Percentiles rank a stretch among this genome's conserved stretches.
Conservation (phyloP, 306 rosid genomes). For the Echinosophora koreensis region DNA sequence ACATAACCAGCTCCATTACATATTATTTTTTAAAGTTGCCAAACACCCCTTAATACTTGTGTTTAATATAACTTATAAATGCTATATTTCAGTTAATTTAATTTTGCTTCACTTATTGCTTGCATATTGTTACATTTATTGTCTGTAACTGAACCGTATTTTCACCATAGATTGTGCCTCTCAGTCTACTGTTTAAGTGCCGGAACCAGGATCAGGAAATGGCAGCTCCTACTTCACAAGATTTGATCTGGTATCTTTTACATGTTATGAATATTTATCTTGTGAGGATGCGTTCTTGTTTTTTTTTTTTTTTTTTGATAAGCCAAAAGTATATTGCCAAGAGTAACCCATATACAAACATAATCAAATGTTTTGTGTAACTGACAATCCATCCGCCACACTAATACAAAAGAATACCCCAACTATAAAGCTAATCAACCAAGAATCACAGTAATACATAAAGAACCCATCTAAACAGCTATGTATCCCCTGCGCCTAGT, state of each 20-base stretch:
- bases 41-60: background rate
- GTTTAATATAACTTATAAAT: slow-evolving; percentile 8
- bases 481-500: no score
- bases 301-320: no score
- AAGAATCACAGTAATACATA: no score
- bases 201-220: slow-evolving; percentile 56
- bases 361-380: no score
- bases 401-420: no score
- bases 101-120: slow-evolving; percentile 9
- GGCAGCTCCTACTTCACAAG: slow-evolving; percentile 61
- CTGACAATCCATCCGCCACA: no score
- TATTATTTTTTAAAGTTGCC: slow-evolving; percentile 9
- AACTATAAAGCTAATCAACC: no score
- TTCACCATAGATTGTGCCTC: slow-evolving; percentile 71
- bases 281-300: background rate
- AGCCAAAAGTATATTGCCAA: no score
- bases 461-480: no score
- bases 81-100: slow-evolving; percentile 5
- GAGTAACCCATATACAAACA: no score
- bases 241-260: slow-evolving; percentile 76
- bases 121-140: slow-evolving; percentile 9
- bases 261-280: slow-evolving; percentile 28
- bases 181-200: slow-evolving; percentile 65
- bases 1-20: background rate
- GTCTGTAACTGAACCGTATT: slow-evolving; percentile 23